phyloP scores from a whole-genome alignment of 73 alveolate species.

The Stentor roeselii region DNA sequence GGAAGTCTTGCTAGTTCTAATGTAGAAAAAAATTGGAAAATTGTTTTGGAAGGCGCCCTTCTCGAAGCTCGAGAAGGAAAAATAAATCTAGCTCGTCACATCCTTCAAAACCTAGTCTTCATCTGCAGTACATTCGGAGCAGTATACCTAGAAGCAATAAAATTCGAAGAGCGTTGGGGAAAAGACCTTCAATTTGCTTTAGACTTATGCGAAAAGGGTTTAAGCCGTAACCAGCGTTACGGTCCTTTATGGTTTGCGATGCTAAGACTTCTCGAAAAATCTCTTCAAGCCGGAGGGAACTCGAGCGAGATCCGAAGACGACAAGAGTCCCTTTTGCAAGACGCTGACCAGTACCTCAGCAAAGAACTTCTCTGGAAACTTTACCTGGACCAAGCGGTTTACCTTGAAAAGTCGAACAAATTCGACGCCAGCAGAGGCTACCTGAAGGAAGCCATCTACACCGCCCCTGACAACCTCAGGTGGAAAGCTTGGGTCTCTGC shows the following conservation, averaged over 20 bases:
- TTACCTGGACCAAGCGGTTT: slow-evolving; percentile 54
- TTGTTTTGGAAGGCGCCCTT: slow-evolving; percentile 59
- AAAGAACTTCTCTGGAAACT: slow-evolving; percentile 58
- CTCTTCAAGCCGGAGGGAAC: not conserved
- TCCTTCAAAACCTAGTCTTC: slow-evolving; percentile 35
- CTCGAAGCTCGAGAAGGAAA: slow-evolving; percentile 63
- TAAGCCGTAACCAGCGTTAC: slow-evolving; percentile 36
- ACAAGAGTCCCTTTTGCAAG: slow-evolving; percentile 32
- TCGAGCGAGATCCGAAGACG: not conserved
- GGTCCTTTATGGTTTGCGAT: slow-evolving; percentile 62
- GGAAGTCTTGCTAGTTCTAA: slow-evolving; percentile 33
- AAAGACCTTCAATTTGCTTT: slow-evolving; percentile 34
- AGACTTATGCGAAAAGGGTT: slow-evolving; percentile 55
- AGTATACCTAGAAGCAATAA: slow-evolving; percentile 31
- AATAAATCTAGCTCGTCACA: slow-evolving; percentile 42
- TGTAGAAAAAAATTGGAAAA: slow-evolving; percentile 57
- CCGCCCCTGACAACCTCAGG: slow-evolving; percentile 45
- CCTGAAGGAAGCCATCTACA: slow-evolving; percentile 35
- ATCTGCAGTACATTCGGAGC: slow-evolving; percentile 49
- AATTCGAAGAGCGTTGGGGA: slow-evolving; percentile 42
- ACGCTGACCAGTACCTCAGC: slow-evolving; percentile 33
- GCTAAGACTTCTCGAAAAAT: slow-evolving; percentile 41
- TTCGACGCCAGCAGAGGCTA: slow-evolving; percentile 31
- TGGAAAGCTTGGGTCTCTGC: slow-evolving; percentile 70
- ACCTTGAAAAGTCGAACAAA: slow-evolving; percentile 36